Percentiles rank a stretch among this genome's conserved stretches.
These are phyloP conservation scores for Hypoxylon perforatum DNA, from an alignment of 495 filamentous ascomycete genomes.

Conservation along the genomic window DNA sequence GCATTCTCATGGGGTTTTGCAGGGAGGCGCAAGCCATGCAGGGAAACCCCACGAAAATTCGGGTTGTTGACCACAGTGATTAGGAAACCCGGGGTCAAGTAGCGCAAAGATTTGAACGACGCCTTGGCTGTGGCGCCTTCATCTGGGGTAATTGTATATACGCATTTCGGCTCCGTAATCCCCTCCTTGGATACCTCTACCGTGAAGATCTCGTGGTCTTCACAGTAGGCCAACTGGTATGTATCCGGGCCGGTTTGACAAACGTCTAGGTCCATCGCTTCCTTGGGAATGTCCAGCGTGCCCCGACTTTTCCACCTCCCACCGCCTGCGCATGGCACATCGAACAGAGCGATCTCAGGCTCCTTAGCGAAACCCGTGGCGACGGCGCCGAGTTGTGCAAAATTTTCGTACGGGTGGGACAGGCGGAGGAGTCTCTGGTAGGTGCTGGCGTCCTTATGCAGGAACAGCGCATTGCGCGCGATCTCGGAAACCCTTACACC, in stretches of 20 bases:
- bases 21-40: slow-evolving; percentile 63
- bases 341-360: slow-evolving; percentile 82
- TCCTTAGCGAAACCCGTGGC: slow-evolving; percentile 78
- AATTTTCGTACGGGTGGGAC: slow-evolving; percentile 66
- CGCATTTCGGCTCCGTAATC: slow-evolving; percentile 63
- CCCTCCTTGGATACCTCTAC: slow-evolving; percentile 62
- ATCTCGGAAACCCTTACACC: slow-evolving; percentile 62
- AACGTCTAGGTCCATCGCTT: slow-evolving; percentile 87
- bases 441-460: slow-evolving; percentile 68
- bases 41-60: slow-evolving; percentile 57
- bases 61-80: slow-evolving; percentile 69
- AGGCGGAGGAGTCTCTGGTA: slow-evolving; percentile 85
- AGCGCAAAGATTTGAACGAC: slow-evolving; percentile 75
- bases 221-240: slow-evolving; percentile 83
- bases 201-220: slow-evolving; percentile 76
- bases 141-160: slow-evolving; percentile 70
- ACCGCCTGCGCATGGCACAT: slow-evolving; percentile 66
- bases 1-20: slow-evolving; percentile 53
- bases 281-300: slow-evolving; percentile 72
- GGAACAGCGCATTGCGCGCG: slow-evolving; percentile 72
- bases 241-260: slow-evolving; percentile 66
- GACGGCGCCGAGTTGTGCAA: slow-evolving; percentile 74
- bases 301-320: slow-evolving; percentile 70
- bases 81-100: slow-evolving; percentile 79
- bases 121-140: slow-evolving; percentile 63